Evolutionary conservation across 2,329 filamentous ascomycete genomes (phyloP).

Genomic region (Ilyonectria sp.): DNA sequence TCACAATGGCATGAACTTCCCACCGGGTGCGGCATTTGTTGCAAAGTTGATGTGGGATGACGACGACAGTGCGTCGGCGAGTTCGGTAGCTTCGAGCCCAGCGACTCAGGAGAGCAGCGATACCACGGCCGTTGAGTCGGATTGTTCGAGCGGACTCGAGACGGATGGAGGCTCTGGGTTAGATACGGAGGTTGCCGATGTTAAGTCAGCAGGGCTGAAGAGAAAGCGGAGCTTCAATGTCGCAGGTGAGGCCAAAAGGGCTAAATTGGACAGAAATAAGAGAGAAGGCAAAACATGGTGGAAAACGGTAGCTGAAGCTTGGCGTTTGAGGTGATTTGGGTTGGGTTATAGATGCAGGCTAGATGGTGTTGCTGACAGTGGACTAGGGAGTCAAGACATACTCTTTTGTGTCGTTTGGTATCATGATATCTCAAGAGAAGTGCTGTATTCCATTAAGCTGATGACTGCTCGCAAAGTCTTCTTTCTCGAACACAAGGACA

Average conservation of each 20-base stretch:
- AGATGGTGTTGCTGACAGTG: too few relatives aligned
- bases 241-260: conserved; percentile 5
- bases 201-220: conserved; percentile 28
- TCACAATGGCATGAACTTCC: background rate
- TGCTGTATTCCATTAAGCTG: too few relatives aligned
- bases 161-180: background rate
- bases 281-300: background rate
- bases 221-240: conserved; percentile 30
- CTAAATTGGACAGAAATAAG: background rate
- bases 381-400: too few relatives aligned
- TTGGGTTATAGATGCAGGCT: too few relatives aligned
- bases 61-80: conserved; percentile 15
- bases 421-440: too few relatives aligned
- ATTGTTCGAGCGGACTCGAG: conserved; percentile 1
- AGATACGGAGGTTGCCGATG: background rate
- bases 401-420: too few relatives aligned
- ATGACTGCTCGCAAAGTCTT: too few relatives aligned
- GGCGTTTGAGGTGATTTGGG: background rate
- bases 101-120: conserved; percentile 21
- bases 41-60: background rate
- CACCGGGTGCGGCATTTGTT: background rate
- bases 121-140: conserved; percentile 10
- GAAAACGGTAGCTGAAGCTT: background rate
- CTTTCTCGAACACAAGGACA: too few relatives aligned
- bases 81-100: conserved; percentile 15